Evolutionary conservation across 257 asterid genomes (phyloP).

Genomic region (Haberlea rhodopensis): DNA sequence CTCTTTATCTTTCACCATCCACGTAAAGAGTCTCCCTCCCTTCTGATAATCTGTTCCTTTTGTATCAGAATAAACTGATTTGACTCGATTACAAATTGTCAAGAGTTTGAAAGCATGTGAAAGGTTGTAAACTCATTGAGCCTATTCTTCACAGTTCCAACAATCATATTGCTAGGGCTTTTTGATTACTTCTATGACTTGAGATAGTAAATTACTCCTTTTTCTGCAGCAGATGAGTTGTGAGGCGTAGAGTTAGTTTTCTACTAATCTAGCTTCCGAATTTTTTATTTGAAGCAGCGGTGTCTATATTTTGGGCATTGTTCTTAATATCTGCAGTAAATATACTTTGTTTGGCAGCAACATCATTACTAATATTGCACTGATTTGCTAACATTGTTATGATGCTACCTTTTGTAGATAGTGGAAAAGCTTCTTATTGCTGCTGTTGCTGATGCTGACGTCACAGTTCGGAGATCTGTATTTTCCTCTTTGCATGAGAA

Average conservation of each 20-base stretch:
- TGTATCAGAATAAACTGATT: neutral
- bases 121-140: neutral
- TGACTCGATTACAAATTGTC: neutral
- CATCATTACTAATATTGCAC: neutral
- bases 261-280: neutral
- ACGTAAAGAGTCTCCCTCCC: neutral
- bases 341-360: slow-evolving; percentile 11
- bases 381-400: slow-evolving; percentile 5
- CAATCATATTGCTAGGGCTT: neutral
- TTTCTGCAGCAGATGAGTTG: neutral
- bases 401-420: slow-evolving; percentile 50
- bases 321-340: neutral
- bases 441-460: slow-evolving; percentile 97
- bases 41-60: neutral
- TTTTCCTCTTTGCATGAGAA: slow-evolving; percentile 73
- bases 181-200: neutral
- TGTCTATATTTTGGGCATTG: slow-evolving; percentile 8
- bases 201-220: neutral
- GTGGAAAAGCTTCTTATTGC: slow-evolving; percentile 87
- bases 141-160: neutral
- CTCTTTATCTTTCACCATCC: neutral
- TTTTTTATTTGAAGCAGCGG: slow-evolving; percentile 7
- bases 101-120: neutral
- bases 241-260: slow-evolving; percentile 1
- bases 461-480: slow-evolving; percentile 80